Conservation (phyloP, 352 stramenopile species). For the Pythium myriotylum region DNA sequence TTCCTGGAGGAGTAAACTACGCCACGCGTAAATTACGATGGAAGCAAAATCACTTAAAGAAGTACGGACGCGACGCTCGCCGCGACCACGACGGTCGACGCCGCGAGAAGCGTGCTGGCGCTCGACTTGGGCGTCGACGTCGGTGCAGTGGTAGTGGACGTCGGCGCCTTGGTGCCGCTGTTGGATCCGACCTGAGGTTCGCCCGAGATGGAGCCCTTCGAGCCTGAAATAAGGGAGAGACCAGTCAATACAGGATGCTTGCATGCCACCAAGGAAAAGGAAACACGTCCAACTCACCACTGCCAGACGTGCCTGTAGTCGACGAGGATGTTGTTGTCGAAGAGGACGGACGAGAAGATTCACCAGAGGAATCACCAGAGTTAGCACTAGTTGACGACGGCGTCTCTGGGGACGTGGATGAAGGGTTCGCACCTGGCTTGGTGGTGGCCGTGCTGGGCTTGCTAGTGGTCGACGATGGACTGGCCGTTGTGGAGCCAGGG, state of each 20-base stretch:
- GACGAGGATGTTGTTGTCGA: constrained; percentile 1
- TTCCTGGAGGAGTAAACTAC: too few species aligned
- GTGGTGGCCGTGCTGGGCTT: too few species aligned
- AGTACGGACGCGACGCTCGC: constrained; percentile 1
- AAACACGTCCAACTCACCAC: constrained; percentile 6
- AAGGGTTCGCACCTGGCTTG: constrained; percentile 12
- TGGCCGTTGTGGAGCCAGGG: constrained; percentile 1
- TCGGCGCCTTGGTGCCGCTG: neutral
- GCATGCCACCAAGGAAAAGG: too few species aligned
- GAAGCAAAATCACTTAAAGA: constrained; percentile 18
- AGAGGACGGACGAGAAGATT: neutral
- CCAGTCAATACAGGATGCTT: too few species aligned
- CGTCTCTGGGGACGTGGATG: neutral
- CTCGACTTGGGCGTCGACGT: constrained; percentile 10
- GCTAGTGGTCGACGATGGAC: neutral
- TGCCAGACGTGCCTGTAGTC: neutral
- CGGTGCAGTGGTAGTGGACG: neutral
- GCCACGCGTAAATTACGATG: constrained; percentile 19
- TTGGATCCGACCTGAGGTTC: constrained; percentile 5
- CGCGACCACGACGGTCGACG: neutral
- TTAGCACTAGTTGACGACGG: constrained; percentile 7
- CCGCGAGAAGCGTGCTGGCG: neutral
- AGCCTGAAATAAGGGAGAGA: constrained; percentile 2
- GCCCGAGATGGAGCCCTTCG: neutral
- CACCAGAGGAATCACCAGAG: constrained; percentile 3